phyloP scores from a whole-genome alignment of 2,329 filamentous ascomycete genomes.

The Colletotrichum sp. region DNA sequence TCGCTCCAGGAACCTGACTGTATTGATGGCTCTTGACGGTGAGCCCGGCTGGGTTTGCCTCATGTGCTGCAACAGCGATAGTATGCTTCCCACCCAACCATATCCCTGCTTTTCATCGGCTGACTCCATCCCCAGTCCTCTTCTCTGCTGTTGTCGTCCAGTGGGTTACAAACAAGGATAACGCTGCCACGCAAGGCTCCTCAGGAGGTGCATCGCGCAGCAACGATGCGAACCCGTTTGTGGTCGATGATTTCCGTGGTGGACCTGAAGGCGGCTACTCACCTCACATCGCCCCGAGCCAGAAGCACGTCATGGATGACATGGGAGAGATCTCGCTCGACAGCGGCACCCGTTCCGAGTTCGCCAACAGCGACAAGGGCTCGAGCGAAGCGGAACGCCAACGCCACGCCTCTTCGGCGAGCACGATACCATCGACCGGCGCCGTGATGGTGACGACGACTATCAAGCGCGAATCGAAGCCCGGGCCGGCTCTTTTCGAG shows the following conservation, averaged over 20 bases:
- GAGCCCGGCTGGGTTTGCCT: slow-evolving; percentile 71
- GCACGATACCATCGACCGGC: not conserved
- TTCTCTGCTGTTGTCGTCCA: slow-evolving; percentile 67
- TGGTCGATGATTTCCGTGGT: not conserved
- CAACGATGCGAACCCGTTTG: not conserved
- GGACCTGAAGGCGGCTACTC: not conserved
- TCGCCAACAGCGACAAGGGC: not conserved
- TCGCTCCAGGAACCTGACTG: slow-evolving; percentile 56
- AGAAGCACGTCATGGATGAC: slow-evolving; percentile 28
- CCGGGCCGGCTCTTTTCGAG: slow-evolving; percentile 3
- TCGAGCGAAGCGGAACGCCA: not conserved
- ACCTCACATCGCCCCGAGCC: slow-evolving; percentile 22
- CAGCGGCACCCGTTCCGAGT: not conserved
- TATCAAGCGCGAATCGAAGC: slow-evolving; percentile 38
- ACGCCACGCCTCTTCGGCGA: not conserved
- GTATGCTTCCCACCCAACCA: slow-evolving; percentile 38
- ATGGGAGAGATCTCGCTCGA: slow-evolving; percentile 25
- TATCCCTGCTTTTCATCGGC: not conserved
- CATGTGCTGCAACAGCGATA: slow-evolving; percentile 69
- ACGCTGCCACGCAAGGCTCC: slow-evolving; percentile 29
- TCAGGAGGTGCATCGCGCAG: not conserved
- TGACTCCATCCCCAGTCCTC: slow-evolving; percentile 46
- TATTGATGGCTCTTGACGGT: slow-evolving; percentile 62
- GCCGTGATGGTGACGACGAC: slow-evolving; percentile 42
- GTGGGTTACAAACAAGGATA: slow-evolving; percentile 60